These are phyloP conservation scores for Colletotrichum chrysophilum DNA, from an alignment of 2,329 filamentous ascomycete genomes.

Conservation along the genomic window DNA sequence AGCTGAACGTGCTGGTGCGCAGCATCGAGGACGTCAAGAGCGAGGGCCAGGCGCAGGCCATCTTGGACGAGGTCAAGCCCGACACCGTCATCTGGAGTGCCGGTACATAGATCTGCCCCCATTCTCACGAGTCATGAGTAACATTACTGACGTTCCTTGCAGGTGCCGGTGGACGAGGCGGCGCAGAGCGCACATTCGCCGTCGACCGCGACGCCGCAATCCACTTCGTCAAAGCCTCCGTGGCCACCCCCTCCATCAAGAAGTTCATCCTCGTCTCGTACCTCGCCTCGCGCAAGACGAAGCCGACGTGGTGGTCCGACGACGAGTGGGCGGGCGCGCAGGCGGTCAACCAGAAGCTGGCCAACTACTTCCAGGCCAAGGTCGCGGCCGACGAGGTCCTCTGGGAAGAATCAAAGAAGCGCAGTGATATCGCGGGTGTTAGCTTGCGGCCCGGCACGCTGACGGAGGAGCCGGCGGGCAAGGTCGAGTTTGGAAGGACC, in stretches of 20 bases:
- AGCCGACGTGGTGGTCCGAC: constrained; percentile 62
- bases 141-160: background rate
- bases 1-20: constrained; percentile 71
- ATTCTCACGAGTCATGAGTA: background rate
- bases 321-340: constrained; percentile 54
- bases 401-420: constrained; percentile 51
- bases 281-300: constrained; percentile 54
- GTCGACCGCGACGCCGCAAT: constrained; percentile 70
- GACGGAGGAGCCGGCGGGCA: constrained; percentile 52
- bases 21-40: constrained; percentile 74
- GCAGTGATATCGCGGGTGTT: constrained; percentile 51
- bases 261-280: constrained; percentile 72
- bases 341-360: constrained; percentile 48
- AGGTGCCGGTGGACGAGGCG: constrained; percentile 67
- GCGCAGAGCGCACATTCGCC: constrained; percentile 58
- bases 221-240: constrained; percentile 65
- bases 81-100: constrained; percentile 75
- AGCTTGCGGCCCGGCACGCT: constrained; percentile 58
- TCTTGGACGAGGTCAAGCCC: constrained; percentile 65
- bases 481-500: constrained; percentile 53
- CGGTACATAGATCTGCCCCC: constrained; percentile 45
- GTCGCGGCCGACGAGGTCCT: constrained; percentile 63
- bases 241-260: constrained; percentile 56
- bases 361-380: constrained; percentile 66
- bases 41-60: constrained; percentile 63